Base-by-base conservation (phyloP, 345 rosid species). In the Clarkia xantiana region DNA sequence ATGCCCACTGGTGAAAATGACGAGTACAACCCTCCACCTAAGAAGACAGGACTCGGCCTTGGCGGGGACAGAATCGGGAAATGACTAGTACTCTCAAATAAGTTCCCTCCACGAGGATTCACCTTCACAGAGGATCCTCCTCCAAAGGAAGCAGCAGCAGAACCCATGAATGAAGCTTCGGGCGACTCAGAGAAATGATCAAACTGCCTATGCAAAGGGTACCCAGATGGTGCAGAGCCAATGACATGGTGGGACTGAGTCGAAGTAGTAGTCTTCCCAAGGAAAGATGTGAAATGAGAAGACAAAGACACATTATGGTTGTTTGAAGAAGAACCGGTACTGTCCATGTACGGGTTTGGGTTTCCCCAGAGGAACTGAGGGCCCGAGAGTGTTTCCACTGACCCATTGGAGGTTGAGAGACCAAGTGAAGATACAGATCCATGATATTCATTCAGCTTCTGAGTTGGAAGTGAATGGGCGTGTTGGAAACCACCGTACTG, bases 291-390 rank as follows among this genome's bases (percentile, higher is more conserved):
- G 52, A 66, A 76, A 39, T 67, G 75, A 65, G 66, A 64, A 42
- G 74, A 14, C 43, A 73, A 81, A 16, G 84, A 71, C 73, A 77
- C 60, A 41, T 79, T 81, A 49, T 55, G 78, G 40, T 63, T 63
- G 59, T 56, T 71, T 42, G 71, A 61, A 52, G 87, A 71, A 38
- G 82, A 71, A 62, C 62, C 72, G 62, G 75, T 60, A 53, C 47
- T 77, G 46, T 78, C 80, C 3, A 79, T 54, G 46, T 73, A 71
- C 38, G 72, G 73, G 44, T 75, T 69, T 52, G 84, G 81, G 63
- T 81, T 79, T 67, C 96, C 97, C 97, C 97, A 90, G 1, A 82
- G 87, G 69, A 81, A 83, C 53, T 79, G 86, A 55, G 91, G 85
- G 54, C 88, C 97, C 36, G 88, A 76, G 52, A 88, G 73, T 56